phyloP scores from a whole-genome alignment of 2,329 filamentous ascomycete species.

The Aureobasidium vineae region DNA sequence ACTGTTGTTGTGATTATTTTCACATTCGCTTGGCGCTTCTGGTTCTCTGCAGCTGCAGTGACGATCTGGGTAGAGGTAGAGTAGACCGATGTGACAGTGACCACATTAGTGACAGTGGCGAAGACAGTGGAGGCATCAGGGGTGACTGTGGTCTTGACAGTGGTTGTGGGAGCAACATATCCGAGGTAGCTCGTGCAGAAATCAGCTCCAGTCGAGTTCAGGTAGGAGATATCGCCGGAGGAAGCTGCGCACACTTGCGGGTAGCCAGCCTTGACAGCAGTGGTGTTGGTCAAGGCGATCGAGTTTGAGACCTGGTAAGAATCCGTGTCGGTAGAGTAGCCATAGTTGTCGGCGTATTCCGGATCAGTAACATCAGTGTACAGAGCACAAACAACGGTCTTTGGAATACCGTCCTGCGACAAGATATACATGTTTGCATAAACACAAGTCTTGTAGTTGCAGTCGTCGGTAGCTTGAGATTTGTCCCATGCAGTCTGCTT shows the following conservation, averaged over 20 bases:
- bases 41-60: background rate
- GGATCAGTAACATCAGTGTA: slow-evolving; percentile 35
- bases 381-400: slow-evolving; percentile 43
- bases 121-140: background rate
- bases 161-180: background rate
- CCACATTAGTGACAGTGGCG: background rate
- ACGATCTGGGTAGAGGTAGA: slow-evolving; percentile 3
- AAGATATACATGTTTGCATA: slow-evolving; percentile 44
- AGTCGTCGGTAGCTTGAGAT: slow-evolving; percentile 29
- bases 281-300: slow-evolving; percentile 25
- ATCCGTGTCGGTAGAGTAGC: slow-evolving; percentile 27
- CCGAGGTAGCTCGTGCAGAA: slow-evolving; percentile 19
- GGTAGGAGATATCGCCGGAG: background rate
- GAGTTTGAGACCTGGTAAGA: slow-evolving; percentile 28
- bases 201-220: background rate
- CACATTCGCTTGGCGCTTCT: background rate
- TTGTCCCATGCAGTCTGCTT: slow-evolving; percentile 34
- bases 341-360: slow-evolving; percentile 31
- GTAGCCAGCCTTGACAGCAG: slow-evolving; percentile 22
- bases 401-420: slow-evolving; percentile 40
- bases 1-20: slow-evolving; percentile 17
- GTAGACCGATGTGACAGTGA: background rate
- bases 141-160: background rate
- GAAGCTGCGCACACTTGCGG: slow-evolving; percentile 20
- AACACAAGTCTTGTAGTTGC: slow-evolving; percentile 29